phyloP scores from a whole-genome alignment of 495 filamentous ascomycete species.

The Penicillium odoratum region DNA sequence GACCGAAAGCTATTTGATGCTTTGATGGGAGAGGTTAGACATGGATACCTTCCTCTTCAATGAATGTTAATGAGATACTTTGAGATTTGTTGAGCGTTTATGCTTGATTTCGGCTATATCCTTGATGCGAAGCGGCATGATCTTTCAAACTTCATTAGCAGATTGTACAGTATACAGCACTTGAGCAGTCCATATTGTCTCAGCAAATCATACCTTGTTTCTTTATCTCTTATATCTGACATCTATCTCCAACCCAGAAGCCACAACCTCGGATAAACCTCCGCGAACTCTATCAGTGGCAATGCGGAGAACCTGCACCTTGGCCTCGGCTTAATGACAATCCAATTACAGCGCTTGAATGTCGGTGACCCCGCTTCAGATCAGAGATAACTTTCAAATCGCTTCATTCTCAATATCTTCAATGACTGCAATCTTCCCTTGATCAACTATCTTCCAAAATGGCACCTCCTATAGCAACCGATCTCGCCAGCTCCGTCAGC shows the following conservation, averaged over 20 bases:
- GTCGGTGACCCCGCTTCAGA: background rate
- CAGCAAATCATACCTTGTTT: background rate
- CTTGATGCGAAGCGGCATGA: background rate
- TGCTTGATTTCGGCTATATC: background rate
- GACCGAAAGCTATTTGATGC: slow-evolving; percentile 26
- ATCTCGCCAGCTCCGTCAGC: slow-evolving; percentile 21
- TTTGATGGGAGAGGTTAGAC: slow-evolving; percentile 21
- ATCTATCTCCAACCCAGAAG: background rate
- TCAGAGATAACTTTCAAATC: background rate
- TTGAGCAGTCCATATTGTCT: background rate
- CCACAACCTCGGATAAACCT: background rate
- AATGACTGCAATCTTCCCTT: background rate
- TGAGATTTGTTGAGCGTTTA: background rate
- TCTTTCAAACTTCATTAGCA: background rate
- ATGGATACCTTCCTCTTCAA: slow-evolving; percentile 11
- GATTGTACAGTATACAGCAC: background rate
- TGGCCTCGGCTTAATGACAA: slow-evolving; percentile 2
- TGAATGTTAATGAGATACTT: background rate
- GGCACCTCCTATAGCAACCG: slow-evolving; percentile 34
- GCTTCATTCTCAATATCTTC: background rate
- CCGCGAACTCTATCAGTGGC: background rate
- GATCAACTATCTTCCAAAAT: slow-evolving; percentile 13
- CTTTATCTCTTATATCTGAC: background rate
- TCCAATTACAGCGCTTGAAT: background rate
- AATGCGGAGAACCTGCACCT: background rate